Conservation (phyloP, 2,329 filamentous ascomycete species). For the Gyromitra esculenta region DNA sequence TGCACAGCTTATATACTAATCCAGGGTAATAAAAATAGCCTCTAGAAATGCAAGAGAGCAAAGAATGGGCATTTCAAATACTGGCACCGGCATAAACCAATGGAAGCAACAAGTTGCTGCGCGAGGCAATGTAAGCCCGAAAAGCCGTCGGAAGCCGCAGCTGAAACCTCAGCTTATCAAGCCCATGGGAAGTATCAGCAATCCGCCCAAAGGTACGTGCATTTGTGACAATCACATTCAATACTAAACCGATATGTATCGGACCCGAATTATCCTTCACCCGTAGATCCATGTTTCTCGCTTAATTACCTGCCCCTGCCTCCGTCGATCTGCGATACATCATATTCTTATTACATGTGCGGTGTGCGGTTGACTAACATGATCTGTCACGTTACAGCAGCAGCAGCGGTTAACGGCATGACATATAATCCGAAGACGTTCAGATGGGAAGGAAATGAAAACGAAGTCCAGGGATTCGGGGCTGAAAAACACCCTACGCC, state of each 20-base stretch:
- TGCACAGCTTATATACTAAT: conserved; percentile 53
- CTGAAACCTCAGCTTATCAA: conserved; percentile 90
- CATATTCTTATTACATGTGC: conserved; percentile 26
- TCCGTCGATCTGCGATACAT: conserved; percentile 48
- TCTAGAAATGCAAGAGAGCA: conserved; percentile 64
- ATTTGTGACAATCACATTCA: conserved; percentile 43
- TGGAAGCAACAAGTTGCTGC: conserved; percentile 67
- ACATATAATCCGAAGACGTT: conserved; percentile 88
- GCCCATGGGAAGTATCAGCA: conserved; percentile 76
- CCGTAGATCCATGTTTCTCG: conserved; percentile 50
- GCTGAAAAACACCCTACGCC: conserved; percentile 68
- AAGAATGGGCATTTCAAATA: conserved; percentile 58
- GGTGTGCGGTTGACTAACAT: conserved; percentile 45
- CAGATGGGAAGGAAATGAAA: conserved; percentile 97
- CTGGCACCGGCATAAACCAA: conserved; percentile 65
- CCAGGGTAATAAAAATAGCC: conserved; percentile 58
- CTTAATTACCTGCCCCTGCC: conserved; percentile 44
- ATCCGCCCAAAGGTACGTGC: conserved; percentile 79
- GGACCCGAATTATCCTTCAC: conserved; percentile 26
- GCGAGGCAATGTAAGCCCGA: conserved; percentile 66
- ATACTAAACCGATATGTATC: conserved; percentile 41
- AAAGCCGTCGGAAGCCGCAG: conserved; percentile 66
- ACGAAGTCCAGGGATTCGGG: conserved; percentile 81
- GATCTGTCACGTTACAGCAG: conserved; percentile 48
- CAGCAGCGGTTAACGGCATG: conserved; percentile 88